These are phyloP conservation scores for Epichloe uncinata DNA, from an alignment of 2,329 filamentous ascomycete genomes.

Conservation along the genomic window DNA sequence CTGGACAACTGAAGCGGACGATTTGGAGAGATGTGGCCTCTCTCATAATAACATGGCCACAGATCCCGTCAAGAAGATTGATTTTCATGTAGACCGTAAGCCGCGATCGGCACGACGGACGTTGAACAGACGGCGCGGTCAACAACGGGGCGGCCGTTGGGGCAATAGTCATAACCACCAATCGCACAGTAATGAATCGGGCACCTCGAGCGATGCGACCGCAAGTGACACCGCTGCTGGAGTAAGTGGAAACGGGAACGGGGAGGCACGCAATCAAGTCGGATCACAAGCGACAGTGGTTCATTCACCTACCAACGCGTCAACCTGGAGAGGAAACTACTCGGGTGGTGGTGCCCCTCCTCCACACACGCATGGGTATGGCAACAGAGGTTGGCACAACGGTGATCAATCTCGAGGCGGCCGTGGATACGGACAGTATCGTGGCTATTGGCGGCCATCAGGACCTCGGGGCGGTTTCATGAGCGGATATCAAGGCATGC, in stretches of 20 bases:
- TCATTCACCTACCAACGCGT: background rate
- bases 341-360: background rate
- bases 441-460: conserved; percentile 4
- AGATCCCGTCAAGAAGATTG: conserved; percentile 49
- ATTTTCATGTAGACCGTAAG: conserved; percentile 45
- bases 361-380: background rate
- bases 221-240: background rate
- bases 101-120: conserved; percentile 18
- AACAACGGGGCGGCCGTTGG: conserved; percentile 10
- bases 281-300: background rate
- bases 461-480: background rate
- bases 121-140: conserved; percentile 14
- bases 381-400: conserved; percentile 4
- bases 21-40: conserved; percentile 43
- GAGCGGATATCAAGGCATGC: background rate
- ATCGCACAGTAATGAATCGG: background rate
- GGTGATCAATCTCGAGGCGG: conserved; percentile 10
- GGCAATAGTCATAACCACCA: conserved; percentile 2
- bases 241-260: background rate
- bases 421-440: conserved; percentile 3
- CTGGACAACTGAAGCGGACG: conserved; percentile 48
- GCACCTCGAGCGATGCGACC: conserved; percentile 1
- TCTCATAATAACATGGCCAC: conserved; percentile 51
- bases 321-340: conserved; percentile 3
- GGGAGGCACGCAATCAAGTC: background rate